Base-by-base conservation (phyloP, 2,329 filamentous ascomycete species). In the Fusarium globosum region DNA sequence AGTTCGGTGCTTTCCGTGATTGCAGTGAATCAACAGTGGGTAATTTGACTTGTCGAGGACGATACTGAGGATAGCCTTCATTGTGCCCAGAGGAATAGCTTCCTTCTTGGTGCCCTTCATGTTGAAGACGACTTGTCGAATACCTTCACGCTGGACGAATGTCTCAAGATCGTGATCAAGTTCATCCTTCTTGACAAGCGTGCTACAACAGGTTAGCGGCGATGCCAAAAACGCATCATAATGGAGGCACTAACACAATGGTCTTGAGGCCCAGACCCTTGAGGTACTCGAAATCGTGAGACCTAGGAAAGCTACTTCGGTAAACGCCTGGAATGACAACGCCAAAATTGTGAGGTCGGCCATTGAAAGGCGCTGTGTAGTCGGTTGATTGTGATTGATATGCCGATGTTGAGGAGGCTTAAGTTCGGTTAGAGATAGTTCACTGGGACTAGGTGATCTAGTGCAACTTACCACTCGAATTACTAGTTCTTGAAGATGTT, bases 1-100 rank as follows among this genome's bases (percentile, higher is more conserved):
- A 23, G 95, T 97, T 65, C 95, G 92, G 80, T 98, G 95, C 88
- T 94, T 96, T 80, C 95, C 95, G 76, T 97, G 95, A 80, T 97
- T 98, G 87, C 95, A 98, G 82, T 98, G 95, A 52, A 98, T 88
- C 43, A 97, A 86, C 16, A 98, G 82, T 1, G 95, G 95, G 74
- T 96, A 91, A 71, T 97, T 94, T 39, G 86, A 83, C 55, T 88
- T 88, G 78, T 97, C 89, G 60, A 96, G 86, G 45, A 96, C 88
- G 46, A 96, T 84, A 18, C 88, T 85, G 30, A 97, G 86, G 51
- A 96, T 94, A 13, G 89, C 85, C 70, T 88, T 87, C 87, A 97
- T 94, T 33, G 91, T 90, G 49, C 86, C 82, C 13, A 89, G 80
- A 2, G 92, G 89, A 41, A 94, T 94, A 14, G 87, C 87, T 61